phyloP scores from a whole-genome alignment of 2,329 filamentous ascomycete species.

The Proliferodiscus dingleyae region DNA sequence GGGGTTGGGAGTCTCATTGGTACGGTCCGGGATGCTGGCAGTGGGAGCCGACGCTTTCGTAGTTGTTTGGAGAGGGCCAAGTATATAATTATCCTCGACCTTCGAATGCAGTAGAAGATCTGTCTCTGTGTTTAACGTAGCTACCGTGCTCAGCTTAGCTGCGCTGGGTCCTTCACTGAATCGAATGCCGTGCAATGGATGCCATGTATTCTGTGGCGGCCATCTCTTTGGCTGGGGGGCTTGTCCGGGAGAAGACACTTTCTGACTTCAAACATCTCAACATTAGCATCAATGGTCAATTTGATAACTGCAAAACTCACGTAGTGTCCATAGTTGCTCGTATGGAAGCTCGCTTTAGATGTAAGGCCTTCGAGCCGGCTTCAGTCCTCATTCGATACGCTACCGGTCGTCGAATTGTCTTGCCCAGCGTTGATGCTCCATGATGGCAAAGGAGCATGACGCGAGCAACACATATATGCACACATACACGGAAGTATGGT shows the following conservation, averaged over 20 bases:
- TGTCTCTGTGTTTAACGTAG: conserved; percentile 11
- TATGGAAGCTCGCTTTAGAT: conserved; percentile 8
- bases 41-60: not conserved
- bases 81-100: conserved; percentile 20
- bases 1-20: not conserved
- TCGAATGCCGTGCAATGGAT: conserved; percentile 35
- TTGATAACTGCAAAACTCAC: not conserved
- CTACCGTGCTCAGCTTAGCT: conserved; percentile 19
- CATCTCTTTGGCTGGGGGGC: conserved; percentile 5
- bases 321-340: conserved; percentile 8
- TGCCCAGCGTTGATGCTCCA: conserved; percentile 32
- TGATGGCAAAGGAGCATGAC: conserved; percentile 33
- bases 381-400: conserved; percentile 19
- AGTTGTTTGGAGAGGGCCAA: conserved; percentile 7
- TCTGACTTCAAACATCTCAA: conserved; percentile 7
- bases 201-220: conserved; percentile 38
- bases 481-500: not conserved
- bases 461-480: conserved; percentile 11
- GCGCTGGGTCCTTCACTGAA: conserved; percentile 26
- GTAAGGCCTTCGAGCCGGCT: conserved; percentile 8
- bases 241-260: no score
- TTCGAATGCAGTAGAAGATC: conserved; percentile 17
- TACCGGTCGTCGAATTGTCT: conserved; percentile 22
- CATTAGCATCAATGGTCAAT: conserved; percentile 4
- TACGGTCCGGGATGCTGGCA: not conserved